Evolutionary conservation across 2,329 filamentous ascomycete species (phyloP).

Genomic region (Laburnicola sp.): DNA sequence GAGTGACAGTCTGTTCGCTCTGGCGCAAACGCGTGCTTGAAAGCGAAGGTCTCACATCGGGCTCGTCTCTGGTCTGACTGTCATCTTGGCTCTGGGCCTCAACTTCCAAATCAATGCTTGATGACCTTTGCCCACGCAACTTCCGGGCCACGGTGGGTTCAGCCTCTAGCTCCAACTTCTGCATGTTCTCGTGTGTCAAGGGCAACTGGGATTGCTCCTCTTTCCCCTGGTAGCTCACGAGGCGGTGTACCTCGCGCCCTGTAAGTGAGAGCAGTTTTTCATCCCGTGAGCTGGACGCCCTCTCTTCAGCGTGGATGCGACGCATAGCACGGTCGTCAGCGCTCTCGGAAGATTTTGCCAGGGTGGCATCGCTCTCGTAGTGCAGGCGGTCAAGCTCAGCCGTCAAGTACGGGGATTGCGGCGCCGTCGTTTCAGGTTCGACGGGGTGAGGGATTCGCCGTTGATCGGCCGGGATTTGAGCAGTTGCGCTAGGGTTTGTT

Average conservation of each 20-base stretch:
- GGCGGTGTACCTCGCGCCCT: slow-evolving; percentile 39
- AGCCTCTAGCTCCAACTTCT: slow-evolving; percentile 36
- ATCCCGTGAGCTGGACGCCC: slow-evolving; percentile 57
- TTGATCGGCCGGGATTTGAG: slow-evolving; percentile 27
- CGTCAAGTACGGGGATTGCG: slow-evolving; percentile 32
- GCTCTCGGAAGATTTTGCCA: slow-evolving; percentile 47
- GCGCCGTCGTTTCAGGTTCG: slow-evolving; percentile 43
- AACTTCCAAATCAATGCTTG: slow-evolving; percentile 24
- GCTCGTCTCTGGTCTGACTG: slow-evolving; percentile 14
- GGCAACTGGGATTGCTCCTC: slow-evolving; percentile 31
- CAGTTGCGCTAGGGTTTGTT: slow-evolving; percentile 23
- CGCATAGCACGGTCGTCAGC: slow-evolving; percentile 52
- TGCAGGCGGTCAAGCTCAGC: slow-evolving; percentile 44
- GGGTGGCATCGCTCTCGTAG: slow-evolving; percentile 43
- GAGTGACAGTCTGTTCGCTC: slow-evolving; percentile 35
- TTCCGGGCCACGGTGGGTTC: slow-evolving; percentile 21
- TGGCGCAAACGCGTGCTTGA: slow-evolving; percentile 19
- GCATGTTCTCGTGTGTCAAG: slow-evolving; percentile 44
- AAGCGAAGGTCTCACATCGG: slow-evolving; percentile 24
- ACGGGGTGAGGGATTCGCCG: slow-evolving; percentile 31
- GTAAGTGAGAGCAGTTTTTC: slow-evolving; percentile 58
- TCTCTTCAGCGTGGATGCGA: slow-evolving; percentile 58
- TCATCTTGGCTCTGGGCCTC: slow-evolving; percentile 22
- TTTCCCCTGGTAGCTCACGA: slow-evolving; percentile 23
- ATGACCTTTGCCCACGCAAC: slow-evolving; percentile 17